Evolutionary conservation across 805 yeast genomes (phyloP), one percentile per base, ranked within the genome.

Genomic region (Candida nonsorbophila): DNA sequence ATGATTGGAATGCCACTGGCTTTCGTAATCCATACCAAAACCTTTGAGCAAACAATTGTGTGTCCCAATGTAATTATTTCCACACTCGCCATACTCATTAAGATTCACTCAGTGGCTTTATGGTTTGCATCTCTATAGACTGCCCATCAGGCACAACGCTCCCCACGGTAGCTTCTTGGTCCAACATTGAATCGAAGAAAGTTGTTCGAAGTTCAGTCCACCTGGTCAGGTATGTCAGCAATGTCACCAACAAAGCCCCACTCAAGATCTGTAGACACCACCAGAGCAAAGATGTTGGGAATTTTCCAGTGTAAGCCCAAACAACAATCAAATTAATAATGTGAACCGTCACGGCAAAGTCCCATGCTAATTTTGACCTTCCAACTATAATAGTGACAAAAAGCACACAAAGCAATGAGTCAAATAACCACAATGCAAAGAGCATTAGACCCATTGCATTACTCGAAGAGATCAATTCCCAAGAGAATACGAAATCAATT

Each of bases 271-370:
- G 97, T 25, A 87, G 55, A 13, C 74, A 50, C 90, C 97, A 85
- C 97, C 97, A 90, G 27, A 79, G 63, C 5, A 82, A 38, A 19
- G 78, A 74, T 10, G 61, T 58, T 0, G 98, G 98, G 38, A 90
- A 71, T 17, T 69, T 65, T 0, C 75, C 71, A 1, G 84, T 67
- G 39, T 75, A 77, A 1, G 74, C 36, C 76, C 84, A 77, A 0
- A 77, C 84, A 3, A 85, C 77, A 3, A 77, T 29, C 14, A 90
- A 55, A 56, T 90, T 81, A 28, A 92, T 71, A 14, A 82, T 75
- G 54, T 92, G 96, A 10, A 90, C 75, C 0, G 98, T 92, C n/a
- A 90, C 49, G 7, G 95, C 96, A 61, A 92, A 90, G 57, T 90
- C 98, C 83, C 95, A 83, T 0, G 97, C 97, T 28, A 90, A 62